phyloP scores from a whole-genome alignment of 2,329 filamentous ascomycete species.

The Botrytis cinerea region DNA sequence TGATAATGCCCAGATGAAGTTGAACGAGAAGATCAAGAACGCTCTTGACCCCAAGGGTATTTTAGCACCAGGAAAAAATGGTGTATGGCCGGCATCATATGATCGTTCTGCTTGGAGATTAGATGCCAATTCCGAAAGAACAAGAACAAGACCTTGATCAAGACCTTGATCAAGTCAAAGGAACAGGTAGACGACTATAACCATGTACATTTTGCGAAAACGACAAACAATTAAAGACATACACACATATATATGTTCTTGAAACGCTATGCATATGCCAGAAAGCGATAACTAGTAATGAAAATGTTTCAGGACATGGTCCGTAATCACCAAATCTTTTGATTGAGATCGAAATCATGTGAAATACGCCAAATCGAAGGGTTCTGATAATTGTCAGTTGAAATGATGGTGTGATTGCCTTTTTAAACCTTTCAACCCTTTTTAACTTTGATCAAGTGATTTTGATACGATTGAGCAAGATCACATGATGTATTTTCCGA shows the following conservation, averaged over 20 bases:
- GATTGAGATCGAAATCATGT: not conserved
- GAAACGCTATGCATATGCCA: not conserved
- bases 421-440: too few relatives aligned
- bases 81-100: conserved; percentile 37
- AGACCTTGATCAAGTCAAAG: conserved; percentile 3
- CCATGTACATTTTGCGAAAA: not conserved
- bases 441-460: not conserved
- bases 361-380: not conserved
- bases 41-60: conserved; percentile 51
- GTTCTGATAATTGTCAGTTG: not conserved
- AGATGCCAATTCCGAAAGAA: conserved; percentile 4
- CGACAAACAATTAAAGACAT: not conserved
- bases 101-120: conserved; percentile 21
- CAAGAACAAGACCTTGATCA: conserved; percentile 15
- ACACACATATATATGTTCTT: not conserved
- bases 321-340: not conserved
- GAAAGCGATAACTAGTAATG: not conserved
- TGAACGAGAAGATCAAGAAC: conserved; percentile 51
- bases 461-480: not conserved
- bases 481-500: not conserved
- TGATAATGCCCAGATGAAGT: conserved; percentile 45
- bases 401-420: not conserved
- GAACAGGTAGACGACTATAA: not conserved
- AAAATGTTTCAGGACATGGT: not conserved
- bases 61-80: conserved; percentile 49